A percentile compares a stretch with the other conserved stretches of the same genome.
phyloP scores from a whole-genome alignment of 2,329 filamentous ascomycete genomes.

The Botryotinia globosa region DNA sequence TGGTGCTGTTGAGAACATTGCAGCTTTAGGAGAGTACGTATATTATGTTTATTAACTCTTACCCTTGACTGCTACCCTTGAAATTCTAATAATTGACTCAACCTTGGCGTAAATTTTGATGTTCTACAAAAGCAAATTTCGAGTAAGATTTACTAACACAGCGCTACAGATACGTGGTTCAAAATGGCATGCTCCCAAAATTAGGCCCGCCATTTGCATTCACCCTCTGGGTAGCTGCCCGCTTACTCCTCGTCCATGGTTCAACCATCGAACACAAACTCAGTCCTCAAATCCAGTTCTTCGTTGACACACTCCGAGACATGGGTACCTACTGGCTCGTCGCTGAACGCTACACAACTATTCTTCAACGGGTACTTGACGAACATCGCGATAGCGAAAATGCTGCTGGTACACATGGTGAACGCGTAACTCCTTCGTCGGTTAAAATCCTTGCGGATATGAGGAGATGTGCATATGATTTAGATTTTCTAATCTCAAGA shows the following conservation, averaged over 20 bases:
- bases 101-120: not conserved
- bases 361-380: slow-evolving; percentile 79
- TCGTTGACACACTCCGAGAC: slow-evolving; percentile 76
- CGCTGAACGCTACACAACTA: slow-evolving; percentile 73
- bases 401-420: slow-evolving; percentile 55
- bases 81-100: not conserved
- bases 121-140: not conserved
- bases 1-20: slow-evolving; percentile 78
- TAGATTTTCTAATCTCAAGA: slow-evolving; percentile 83
- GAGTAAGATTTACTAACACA: not conserved
- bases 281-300: slow-evolving; percentile 73
- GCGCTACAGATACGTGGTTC: slow-evolving; percentile 53
- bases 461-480: slow-evolving; percentile 83
- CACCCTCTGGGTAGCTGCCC: slow-evolving; percentile 86
- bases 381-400: slow-evolving; percentile 79
- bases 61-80: not conserved
- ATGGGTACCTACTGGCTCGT: slow-evolving; percentile 86
- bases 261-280: slow-evolving; percentile 84
- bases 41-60: not conserved
- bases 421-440: slow-evolving; percentile 74
- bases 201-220: slow-evolving; percentile 90
- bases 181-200: slow-evolving; percentile 71
- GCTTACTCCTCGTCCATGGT: slow-evolving; percentile 82
- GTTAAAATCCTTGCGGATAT: slow-evolving; percentile 89
- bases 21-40: slow-evolving; percentile 67